Evolutionary conservation across 805 yeast genomes (phyloP), one percentile per base, ranked within the genome.

Genomic region (Cyberlindnera petersonii): DNA sequence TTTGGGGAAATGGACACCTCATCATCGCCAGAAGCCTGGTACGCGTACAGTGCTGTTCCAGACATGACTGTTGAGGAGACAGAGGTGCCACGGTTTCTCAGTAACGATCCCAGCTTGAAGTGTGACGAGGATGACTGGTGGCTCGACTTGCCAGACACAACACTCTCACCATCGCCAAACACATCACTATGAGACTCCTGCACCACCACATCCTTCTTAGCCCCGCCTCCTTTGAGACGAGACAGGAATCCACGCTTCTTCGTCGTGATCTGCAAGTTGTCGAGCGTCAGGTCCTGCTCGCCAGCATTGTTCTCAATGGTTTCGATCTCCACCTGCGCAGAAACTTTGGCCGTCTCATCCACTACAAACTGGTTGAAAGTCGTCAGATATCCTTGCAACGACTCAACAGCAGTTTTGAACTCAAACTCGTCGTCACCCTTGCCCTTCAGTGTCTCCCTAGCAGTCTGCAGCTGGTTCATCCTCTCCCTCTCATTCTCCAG

Each of bases 281-380:
- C 73, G 41, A 82, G 66, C 10, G 82, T 68, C 50, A 85, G 64
- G 58, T 85, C 93, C 50, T 74, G 70, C 41, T 80, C 89, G 1
- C 82, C 86, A 1, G 93, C 88, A 36, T 83, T 87, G 43, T 81
- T 76, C 59, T 86, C 93, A 49, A 93, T 87, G 20, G 93, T 79
- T 60, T 91, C 97, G 36, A 91, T 80, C 52, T 84, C 91, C 15
- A 89, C 98, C 55, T 88, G 95, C 10, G 82, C 74, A 28, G 71
- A 69, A 17, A 93, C 81, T 44, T 95, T 74, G 22, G 63, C 62
- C 4, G 86, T 79, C 56, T 93, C 98, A 45, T 82, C 79, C 31
- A 71, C 64, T 43, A 89, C 73, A 49, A 87, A 86, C 33, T 71
- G 71, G 37, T 79, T 72, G 40, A 89, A 66, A 2, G 73, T 56